These are phyloP conservation scores for Ichthyophthirius multifiliis DNA, from an alignment of 169 alveolate genomes.

Conservation along the genomic window DNA sequence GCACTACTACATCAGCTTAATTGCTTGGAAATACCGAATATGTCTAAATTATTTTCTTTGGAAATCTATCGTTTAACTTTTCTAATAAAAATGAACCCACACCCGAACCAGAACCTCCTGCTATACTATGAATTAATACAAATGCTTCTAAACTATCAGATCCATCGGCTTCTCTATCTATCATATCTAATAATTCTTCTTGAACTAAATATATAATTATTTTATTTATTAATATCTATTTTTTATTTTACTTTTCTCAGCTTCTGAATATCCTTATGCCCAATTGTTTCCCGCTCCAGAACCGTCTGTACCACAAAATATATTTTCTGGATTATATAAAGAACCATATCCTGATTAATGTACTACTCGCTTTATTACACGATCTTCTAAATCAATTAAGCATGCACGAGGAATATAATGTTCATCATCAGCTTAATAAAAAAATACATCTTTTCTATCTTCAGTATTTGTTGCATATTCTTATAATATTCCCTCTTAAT, in stretches of 20 bases:
- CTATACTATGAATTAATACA: slow-evolving; percentile 96
- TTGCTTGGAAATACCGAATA: slow-evolving; percentile 93
- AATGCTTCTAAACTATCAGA: slow-evolving; percentile 98
- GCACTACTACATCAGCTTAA: slow-evolving; percentile 97
- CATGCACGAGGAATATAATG: slow-evolving; percentile 96
- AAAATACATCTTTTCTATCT: slow-evolving; percentile 97
- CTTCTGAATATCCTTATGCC: slow-evolving; percentile 97
- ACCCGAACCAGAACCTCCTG: slow-evolving; percentile 97
- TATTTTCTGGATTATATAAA: slow-evolving; percentile 97
- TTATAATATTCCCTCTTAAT: slow-evolving; percentile 79
- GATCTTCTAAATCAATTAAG: slow-evolving; percentile 97
- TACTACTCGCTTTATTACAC: slow-evolving; percentile 89
- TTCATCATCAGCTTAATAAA: slow-evolving; percentile 95
- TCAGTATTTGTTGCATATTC: slow-evolving; percentile 86
- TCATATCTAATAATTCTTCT: slow-evolving; percentile 97
- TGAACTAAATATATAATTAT: slow-evolving; percentile 36
- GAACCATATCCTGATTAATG: slow-evolving; percentile 87
- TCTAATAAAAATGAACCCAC: slow-evolving; percentile 98
- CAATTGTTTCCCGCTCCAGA: slow-evolving; percentile 99
- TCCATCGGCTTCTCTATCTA: slow-evolving; percentile 99
- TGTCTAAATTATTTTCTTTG: slow-evolving; percentile 90
- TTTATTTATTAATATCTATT: background rate
- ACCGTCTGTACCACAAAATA: slow-evolving; percentile 95
- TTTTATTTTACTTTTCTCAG: slow-evolving; percentile 69
- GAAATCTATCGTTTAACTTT: slow-evolving; percentile 93